Base-by-base conservation (phyloP, 2,329 filamentous ascomycete species). In the Graphilbum sp. region DNA sequence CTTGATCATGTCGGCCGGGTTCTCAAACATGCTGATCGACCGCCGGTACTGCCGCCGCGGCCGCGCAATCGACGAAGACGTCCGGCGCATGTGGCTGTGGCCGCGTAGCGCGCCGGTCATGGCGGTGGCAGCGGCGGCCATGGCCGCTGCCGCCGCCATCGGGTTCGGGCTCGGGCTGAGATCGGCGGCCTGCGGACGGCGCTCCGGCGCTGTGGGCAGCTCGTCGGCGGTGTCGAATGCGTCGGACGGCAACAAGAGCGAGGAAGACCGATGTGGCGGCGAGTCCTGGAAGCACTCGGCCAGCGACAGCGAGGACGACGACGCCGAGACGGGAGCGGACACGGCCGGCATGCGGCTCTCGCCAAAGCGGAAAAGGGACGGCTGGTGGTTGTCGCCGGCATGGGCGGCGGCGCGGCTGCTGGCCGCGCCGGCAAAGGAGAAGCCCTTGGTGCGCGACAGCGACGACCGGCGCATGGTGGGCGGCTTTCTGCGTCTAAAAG, bases 11-110 rank as follows among this genome's bases (percentile, higher is more conserved):
- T 96, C 90, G 47, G 74, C 81, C 4, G 87, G 81, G 54, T 81
- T 76, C 61, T 96, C 88, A 59, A 93, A 98, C 90, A 98, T 98
- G 69, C 90, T 96, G 52, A 95, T 63, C 19, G 88, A 93, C 47
- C 90, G 77, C 43, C 90, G 78, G 52, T 88, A 88, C 55, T 90
- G 83, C 53, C 93, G 93, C 47, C 87, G 74, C 33, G 82, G 82
- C 44, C 85, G 75, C 49, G 75, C 64, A 47, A 81, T 72, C 40
- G 71, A 80, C 55, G 77, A 86, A 35, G 72, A 79, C 43, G 63
- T 69, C 47, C 87, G 84, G 45, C 86, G 76, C 40, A 77, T 27
- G 4, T 38, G 36, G 17, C 37, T 24, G n/a, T 34, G 31, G 9
- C 39, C 41, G 32, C 30, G n/a, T 36, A 42, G 67, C 68, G 44